These are phyloP conservation scores for Saccharomyces eubayanus DNA, from an alignment of 805 yeast species.

Conservation along the genomic window DNA sequence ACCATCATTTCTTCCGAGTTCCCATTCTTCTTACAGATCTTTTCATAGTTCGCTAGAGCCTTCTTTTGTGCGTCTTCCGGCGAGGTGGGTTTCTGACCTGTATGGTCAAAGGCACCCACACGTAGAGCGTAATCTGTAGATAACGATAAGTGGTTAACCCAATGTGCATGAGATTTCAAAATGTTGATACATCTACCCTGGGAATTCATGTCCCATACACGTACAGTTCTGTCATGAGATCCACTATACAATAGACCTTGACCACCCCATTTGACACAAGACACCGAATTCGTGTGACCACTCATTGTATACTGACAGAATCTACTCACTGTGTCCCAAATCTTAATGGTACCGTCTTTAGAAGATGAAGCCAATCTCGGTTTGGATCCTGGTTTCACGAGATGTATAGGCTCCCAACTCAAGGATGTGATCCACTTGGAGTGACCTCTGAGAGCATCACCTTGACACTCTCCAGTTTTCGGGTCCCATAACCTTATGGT, in stretches of 20 bases:
- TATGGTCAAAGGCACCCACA: slow-evolving; percentile 82
- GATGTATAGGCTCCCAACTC: slow-evolving; percentile 90
- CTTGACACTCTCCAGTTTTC: slow-evolving; percentile 60
- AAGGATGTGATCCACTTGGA: slow-evolving; percentile 82
- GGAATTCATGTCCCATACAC: slow-evolving; percentile 74
- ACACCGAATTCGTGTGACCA: slow-evolving; percentile 83
- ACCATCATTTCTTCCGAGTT: slow-evolving; percentile 77
- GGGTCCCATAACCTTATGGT: slow-evolving; percentile 86
- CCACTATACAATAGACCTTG: slow-evolving; percentile 73
- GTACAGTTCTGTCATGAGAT: slow-evolving; percentile 90
- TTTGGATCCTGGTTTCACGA: slow-evolving; percentile 53
- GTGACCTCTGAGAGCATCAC: slow-evolving; percentile 73
- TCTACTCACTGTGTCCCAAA: slow-evolving; percentile 80
- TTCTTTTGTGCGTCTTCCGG: slow-evolving; percentile 40
- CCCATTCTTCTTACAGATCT: slow-evolving; percentile 48
- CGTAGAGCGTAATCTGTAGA: slow-evolving; percentile 85
- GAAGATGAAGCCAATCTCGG: slow-evolving; percentile 81
- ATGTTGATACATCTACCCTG: slow-evolving; percentile 73
- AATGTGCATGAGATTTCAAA: slow-evolving; percentile 86
- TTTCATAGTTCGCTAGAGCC: slow-evolving; percentile 47
- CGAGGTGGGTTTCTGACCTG: slow-evolving; percentile 37
- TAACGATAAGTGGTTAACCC: slow-evolving; percentile 91
- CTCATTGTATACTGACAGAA: slow-evolving; percentile 60
- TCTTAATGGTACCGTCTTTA: slow-evolving; percentile 79
- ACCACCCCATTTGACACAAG: slow-evolving; percentile 98